Evolutionary conservation across 257 asterid species (phyloP), one percentile per base, ranked within the genome.

Genomic region (Haberlea rhodopensis): DNA sequence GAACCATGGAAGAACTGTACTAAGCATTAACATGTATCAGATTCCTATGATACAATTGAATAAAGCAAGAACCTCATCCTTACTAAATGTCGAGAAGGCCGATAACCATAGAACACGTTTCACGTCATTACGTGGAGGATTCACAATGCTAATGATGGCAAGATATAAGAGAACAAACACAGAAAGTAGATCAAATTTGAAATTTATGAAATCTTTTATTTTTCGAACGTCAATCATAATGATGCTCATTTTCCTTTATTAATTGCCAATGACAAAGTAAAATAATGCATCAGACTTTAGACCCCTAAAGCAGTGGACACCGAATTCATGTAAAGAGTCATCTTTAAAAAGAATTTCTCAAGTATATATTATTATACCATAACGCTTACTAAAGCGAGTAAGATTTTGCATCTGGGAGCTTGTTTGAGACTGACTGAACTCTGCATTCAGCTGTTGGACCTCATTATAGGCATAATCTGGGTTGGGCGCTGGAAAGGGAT

Each of bases 381-480:
- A 10, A 69, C 77, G 67, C n/a, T 53, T 67, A 3, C 78, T 51
- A 49, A 75, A 80, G 65, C 72, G 60, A 57, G 74, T 74, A 45
- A 66, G 67, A 55, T 71, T 76, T 69, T 73, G 84, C 76, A 71
- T 71, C 49, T 81, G 84, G 60, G 84, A 71, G 57, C 65, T 60
- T 27, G 84, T 37, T 60, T 79, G 77, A 31, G 81, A 70, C 59
- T 79, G 81, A 67, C 63, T 68, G 56, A 75, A 68, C 51, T 78
- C 61, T 61, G 67, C 66, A 68, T 63, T 63, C 60, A 71, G 18
- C 63, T 72, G 76, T 18, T 66, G 75, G 53, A 75, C 25, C 62
- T 71, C 72, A 29, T 84, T 87, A 73, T 72, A 81, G 26, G 86
- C 27, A 78, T 80, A 85, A 58, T 80, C 84, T 63, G 85, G 69